A percentile compares a stretch with the other conserved stretches of the same genome.
Conservation (phyloP, 208 protist genomes). For the Sergeia podlipaevii region DNA sequence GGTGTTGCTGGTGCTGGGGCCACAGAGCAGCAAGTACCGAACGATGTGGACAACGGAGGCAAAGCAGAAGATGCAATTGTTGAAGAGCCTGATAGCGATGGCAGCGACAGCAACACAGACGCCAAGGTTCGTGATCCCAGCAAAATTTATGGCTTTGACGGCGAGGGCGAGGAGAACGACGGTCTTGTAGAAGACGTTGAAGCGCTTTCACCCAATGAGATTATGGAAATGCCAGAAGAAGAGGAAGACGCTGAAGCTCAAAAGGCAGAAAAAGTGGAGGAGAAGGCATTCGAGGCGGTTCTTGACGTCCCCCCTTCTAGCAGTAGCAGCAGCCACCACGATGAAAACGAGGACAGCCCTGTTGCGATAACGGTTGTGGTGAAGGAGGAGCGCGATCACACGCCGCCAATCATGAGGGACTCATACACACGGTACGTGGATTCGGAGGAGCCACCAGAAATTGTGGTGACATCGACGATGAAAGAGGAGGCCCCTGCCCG, state of each 20-base stretch:
- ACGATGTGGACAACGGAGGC: conserved; percentile 2
- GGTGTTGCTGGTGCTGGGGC: not conserved
- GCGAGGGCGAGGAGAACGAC: not conserved
- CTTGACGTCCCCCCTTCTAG: not conserved
- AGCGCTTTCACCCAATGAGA: not conserved
- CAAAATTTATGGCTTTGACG: conserved; percentile 9
- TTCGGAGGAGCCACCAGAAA: too few species aligned
- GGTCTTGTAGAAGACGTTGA: not conserved
- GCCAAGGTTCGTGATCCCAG: conserved; percentile 23
- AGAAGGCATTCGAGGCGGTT: not conserved
- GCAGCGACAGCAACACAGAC: conserved; percentile 1
- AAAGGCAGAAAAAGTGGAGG: not conserved
- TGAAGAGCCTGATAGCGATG: not conserved
- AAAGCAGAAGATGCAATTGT: not conserved
- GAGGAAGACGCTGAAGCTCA: not conserved
- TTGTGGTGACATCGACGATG: too few species aligned
- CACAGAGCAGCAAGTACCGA: not conserved
- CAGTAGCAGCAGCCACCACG: not conserved
- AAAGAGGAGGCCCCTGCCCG: too few species aligned
- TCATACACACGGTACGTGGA: too few species aligned
- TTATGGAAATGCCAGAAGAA: not conserved
- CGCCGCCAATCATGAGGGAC: too few species aligned
- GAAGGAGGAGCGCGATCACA: too few species aligned
- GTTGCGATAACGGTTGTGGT: not conserved
- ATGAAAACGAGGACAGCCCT: not conserved